Conservation (phyloP, 2,329 filamentous ascomycete genomes). For the Talaromyces verruculosus region DNA sequence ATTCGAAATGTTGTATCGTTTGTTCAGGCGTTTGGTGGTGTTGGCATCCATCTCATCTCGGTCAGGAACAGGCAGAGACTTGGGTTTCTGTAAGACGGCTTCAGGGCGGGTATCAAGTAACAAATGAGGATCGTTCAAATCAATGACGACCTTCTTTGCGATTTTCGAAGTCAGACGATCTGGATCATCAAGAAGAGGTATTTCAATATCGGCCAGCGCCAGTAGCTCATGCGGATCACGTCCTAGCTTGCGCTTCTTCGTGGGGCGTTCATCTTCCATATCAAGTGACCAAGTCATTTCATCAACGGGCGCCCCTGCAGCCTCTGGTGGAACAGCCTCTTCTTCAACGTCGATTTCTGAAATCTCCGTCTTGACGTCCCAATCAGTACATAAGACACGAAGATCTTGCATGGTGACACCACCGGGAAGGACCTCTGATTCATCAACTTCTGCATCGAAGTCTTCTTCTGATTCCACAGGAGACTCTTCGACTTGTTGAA, state of each 20-base stretch:
- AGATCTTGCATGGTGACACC: slow-evolving; percentile 79
- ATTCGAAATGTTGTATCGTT: slow-evolving; percentile 93
- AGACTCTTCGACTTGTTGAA: slow-evolving; percentile 38
- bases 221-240: slow-evolving; percentile 48
- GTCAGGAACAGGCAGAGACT: slow-evolving; percentile 36
- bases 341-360: slow-evolving; percentile 41
- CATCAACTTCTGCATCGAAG: slow-evolving; percentile 55
- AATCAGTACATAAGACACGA: slow-evolving; percentile 81
- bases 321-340: slow-evolving; percentile 21
- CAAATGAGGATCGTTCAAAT: slow-evolving; percentile 84
- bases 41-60: slow-evolving; percentile 66
- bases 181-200: slow-evolving; percentile 78
- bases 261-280: slow-evolving; percentile 47
- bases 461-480: slow-evolving; percentile 52
- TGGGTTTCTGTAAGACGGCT: slow-evolving; percentile 56
- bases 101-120: slow-evolving; percentile 74
- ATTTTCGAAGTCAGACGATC: slow-evolving; percentile 69
- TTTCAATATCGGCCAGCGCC: slow-evolving; percentile 58
- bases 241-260: slow-evolving; percentile 66
- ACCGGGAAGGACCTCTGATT: slow-evolving; percentile 64
- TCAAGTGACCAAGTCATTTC: slow-evolving; percentile 54
- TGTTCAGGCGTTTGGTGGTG: slow-evolving; percentile 69
- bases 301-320: slow-evolving; percentile 52
- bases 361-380: slow-evolving; percentile 64
- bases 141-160: slow-evolving; percentile 76